Evolutionary conservation across 1,284 basidiomycete species (phyloP).

Genomic region (Retiboletus flavoniger): DNA sequence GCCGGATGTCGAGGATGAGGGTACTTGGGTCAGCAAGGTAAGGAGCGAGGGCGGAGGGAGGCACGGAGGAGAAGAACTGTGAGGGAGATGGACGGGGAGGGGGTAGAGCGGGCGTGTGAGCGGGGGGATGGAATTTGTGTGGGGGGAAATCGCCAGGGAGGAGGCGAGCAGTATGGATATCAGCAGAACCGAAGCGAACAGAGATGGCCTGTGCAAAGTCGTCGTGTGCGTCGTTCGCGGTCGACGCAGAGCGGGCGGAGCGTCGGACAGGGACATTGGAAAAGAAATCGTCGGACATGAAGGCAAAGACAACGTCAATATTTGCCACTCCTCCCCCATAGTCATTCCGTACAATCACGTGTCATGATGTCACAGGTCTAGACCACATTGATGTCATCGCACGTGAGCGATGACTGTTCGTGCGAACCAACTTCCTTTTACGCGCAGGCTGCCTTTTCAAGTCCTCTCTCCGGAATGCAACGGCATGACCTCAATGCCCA

Average conservation of each 20-base stretch:
- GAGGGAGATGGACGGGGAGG: conserved; percentile 2
- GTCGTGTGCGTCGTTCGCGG: conserved; percentile 17
- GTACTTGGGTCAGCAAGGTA: conserved; percentile 35
- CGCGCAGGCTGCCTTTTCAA: background rate
- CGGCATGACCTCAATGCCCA: conserved; percentile 17
- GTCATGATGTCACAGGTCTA: conserved; percentile 35
- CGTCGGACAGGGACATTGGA: conserved; percentile 21
- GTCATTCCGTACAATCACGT: conserved; percentile 21
- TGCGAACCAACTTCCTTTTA: conserved; percentile 17
- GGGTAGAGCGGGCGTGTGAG: background rate
- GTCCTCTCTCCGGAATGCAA: conserved; percentile 21
- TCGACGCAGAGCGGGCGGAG: background rate
- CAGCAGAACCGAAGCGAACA: conserved; percentile 32
- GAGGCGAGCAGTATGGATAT: conserved; percentile 36
- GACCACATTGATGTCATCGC: conserved; percentile 28
- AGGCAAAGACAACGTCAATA: background rate
- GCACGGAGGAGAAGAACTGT: conserved; percentile 32
- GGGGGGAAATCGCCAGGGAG: conserved; percentile 23
- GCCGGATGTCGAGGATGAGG: conserved; percentile 84
- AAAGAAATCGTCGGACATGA: conserved; percentile 35
- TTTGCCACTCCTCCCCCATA: background rate
- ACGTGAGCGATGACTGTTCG: conserved; percentile 14
- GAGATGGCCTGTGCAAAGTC: conserved; percentile 43
- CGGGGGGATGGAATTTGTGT: conserved; percentile 3
- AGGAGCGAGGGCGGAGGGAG: conserved; percentile 34